A percentile compares a stretch with the other conserved stretches of the same genome.
phyloP scores from a whole-genome alignment of 2,329 filamentous ascomycete species.

The Ophiostoma perfectum region DNA sequence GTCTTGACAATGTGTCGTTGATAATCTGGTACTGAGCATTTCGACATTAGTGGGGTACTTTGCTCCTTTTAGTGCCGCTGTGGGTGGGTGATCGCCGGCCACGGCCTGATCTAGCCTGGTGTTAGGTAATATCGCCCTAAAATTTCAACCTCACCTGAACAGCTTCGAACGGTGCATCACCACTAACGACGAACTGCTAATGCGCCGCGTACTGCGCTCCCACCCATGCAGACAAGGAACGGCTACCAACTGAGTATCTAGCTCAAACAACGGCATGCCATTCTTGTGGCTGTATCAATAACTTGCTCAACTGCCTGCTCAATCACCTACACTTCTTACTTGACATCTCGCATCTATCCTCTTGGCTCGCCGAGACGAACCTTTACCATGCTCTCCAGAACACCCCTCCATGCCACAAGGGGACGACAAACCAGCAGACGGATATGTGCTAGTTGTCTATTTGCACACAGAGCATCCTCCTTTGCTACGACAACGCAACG shows the following conservation, averaged over 20 bases:
- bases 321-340: background rate
- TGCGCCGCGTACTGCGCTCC: background rate
- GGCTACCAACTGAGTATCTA: too few relatives aligned
- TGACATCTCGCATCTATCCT: background rate
- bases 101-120: background rate
- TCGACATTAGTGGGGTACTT: background rate
- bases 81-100: background rate
- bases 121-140: background rate
- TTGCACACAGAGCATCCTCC: background rate
- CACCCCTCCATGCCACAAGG: background rate
- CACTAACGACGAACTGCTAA: background rate
- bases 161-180: background rate
- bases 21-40: background rate
- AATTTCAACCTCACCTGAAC: background rate
- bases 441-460: background rate
- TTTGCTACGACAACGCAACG: background rate
- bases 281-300: too few relatives aligned
- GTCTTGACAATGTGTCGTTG: too few relatives aligned
- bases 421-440: background rate
- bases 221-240: too few relatives aligned
- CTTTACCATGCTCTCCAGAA: slow-evolving; percentile 2
- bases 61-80: background rate
- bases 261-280: too few relatives aligned
- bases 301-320: too few relatives aligned
- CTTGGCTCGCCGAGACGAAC: background rate